Evolutionary conservation across 768 basidiomycete species (phyloP).

Genomic region (Clavulina sp.): DNA sequence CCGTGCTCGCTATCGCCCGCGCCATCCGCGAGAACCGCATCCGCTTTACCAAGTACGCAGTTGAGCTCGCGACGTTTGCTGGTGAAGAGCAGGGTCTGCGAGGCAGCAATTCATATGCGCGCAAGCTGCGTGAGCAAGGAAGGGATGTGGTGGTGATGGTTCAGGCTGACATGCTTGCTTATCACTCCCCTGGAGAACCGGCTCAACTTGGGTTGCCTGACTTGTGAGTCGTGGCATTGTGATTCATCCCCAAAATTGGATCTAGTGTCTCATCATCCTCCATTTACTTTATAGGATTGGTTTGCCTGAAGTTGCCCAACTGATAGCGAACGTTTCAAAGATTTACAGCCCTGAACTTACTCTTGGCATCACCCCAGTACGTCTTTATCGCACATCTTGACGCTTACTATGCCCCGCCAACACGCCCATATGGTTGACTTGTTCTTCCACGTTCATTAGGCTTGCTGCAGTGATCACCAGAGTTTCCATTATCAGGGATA

Average conservation of each 20-base stretch:
- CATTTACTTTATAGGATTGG: constrained; percentile 40
- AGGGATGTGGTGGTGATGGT: constrained; percentile 68
- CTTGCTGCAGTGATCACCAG: constrained; percentile 88
- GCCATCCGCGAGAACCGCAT: constrained; percentile 49
- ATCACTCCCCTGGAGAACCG: constrained; percentile 62
- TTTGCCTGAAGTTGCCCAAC: constrained; percentile 52
- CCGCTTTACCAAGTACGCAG: constrained; percentile 54
- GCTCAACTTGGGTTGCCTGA: constrained; percentile 68
- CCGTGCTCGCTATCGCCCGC: constrained; percentile 65
- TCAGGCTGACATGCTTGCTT: constrained; percentile 87
- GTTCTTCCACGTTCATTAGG: constrained; percentile 23
- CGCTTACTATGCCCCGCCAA: constrained; percentile 4
- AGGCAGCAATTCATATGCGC: constrained; percentile 63
- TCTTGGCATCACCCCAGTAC: constrained; percentile 46
- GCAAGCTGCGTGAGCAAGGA: constrained; percentile 42
- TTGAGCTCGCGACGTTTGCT: constrained; percentile 69
- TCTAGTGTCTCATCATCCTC: constrained; percentile 1
- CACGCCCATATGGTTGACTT: background rate
- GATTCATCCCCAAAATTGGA: too few relatives aligned
- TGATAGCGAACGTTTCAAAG: constrained; percentile 55
- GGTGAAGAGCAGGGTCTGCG: constrained; percentile 84
- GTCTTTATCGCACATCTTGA: constrained; percentile 15
- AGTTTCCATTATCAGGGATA: constrained; percentile 71
- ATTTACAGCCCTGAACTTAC: constrained; percentile 68
- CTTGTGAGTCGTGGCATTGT: constrained; percentile 25